A percentile compares a stretch with the other conserved stretches of the same genome.
These are phyloP conservation scores for Blepharisma undulans DNA, from an alignment of 169 alveolate genomes.

Conservation along the genomic window DNA sequence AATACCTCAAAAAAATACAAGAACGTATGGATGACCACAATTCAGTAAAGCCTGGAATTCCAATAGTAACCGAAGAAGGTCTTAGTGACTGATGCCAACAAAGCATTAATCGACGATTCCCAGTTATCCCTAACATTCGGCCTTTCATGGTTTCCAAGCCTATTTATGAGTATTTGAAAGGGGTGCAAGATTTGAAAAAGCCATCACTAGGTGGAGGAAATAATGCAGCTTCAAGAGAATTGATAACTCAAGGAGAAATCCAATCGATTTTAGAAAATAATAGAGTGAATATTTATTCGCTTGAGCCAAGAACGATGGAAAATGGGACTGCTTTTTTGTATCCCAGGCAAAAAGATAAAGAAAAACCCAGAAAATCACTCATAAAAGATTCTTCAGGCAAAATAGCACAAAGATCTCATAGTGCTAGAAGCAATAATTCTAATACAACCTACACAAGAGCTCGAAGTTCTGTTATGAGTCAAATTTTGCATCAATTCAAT, in stretches of 20 bases:
- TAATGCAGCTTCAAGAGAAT: background rate
- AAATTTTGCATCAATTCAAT: background rate
- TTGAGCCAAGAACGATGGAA: background rate
- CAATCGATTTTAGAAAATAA: constrained; percentile 7
- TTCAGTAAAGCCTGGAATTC: constrained; percentile 16
- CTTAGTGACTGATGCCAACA: constrained; percentile 31
- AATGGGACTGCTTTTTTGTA: constrained; percentile 6
- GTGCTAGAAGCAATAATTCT: background rate
- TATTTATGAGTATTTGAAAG: background rate
- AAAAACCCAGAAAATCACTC: background rate
- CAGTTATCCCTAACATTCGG: constrained; percentile 2
- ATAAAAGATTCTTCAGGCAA: background rate
- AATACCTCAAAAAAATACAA: constrained; percentile 4
- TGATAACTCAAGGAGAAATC: constrained; percentile 4
- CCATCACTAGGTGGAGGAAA: background rate
- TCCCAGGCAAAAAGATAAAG: background rate
- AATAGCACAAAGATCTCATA: background rate
- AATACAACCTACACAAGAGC: background rate
- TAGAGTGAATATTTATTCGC: background rate
- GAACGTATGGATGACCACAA: background rate
- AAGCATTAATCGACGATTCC: constrained; percentile 7
- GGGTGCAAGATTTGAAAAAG: background rate
- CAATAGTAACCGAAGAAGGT: constrained; percentile 11
- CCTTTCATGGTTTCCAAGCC: constrained; percentile 30
- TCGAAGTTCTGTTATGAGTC: background rate